phyloP scores from a whole-genome alignment of 768 basidiomycete species.

The Gelatoporia subvermispora region DNA sequence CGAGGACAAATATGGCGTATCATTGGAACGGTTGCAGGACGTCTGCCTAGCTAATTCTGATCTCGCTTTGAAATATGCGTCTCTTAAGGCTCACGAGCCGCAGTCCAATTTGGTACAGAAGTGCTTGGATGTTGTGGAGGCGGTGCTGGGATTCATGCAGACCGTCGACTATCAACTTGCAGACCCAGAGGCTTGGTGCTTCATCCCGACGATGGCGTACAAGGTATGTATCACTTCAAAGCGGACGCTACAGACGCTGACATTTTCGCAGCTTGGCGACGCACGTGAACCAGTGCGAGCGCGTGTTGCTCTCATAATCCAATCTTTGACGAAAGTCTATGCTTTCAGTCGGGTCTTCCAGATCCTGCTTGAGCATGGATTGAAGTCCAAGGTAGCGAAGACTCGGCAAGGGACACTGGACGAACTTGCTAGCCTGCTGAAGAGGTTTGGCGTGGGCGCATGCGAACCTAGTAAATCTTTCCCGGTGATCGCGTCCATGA shows the following conservation, averaged over 20 bases:
- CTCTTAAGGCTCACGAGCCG: slow-evolving; percentile 84
- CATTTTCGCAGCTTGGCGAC: slow-evolving; percentile 74
- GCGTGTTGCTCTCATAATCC: slow-evolving; percentile 81
- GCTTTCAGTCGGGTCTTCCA: slow-evolving; percentile 91
- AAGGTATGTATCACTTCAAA: slow-evolving; percentile 49
- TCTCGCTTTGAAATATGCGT: slow-evolving; percentile 88
- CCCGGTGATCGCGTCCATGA: slow-evolving; percentile 68
- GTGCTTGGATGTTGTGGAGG: slow-evolving; percentile 83
- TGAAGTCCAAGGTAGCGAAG: slow-evolving; percentile 88
- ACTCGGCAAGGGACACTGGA: slow-evolving; percentile 85
- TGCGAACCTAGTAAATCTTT: slow-evolving; percentile 82
- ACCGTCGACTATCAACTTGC: slow-evolving; percentile 70
- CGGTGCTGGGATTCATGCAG: slow-evolving; percentile 72
- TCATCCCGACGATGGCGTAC: slow-evolving; percentile 83
- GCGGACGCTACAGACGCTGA: neutral
- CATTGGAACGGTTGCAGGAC: slow-evolving; percentile 47
- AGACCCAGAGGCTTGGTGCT: slow-evolving; percentile 82
- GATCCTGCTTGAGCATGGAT: slow-evolving; percentile 79
- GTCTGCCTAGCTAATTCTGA: slow-evolving; percentile 85
- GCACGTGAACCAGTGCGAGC: slow-evolving; percentile 75
- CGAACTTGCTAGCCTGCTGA: slow-evolving; percentile 72
- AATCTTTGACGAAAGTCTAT: slow-evolving; percentile 82
- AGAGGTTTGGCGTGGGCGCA: slow-evolving; percentile 75
- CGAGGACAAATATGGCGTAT: slow-evolving; percentile 46
- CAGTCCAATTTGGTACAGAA: slow-evolving; percentile 86